These are phyloP conservation scores for Candida xyloterini DNA, from an alignment of 805 yeast species.

Conservation along the genomic window DNA sequence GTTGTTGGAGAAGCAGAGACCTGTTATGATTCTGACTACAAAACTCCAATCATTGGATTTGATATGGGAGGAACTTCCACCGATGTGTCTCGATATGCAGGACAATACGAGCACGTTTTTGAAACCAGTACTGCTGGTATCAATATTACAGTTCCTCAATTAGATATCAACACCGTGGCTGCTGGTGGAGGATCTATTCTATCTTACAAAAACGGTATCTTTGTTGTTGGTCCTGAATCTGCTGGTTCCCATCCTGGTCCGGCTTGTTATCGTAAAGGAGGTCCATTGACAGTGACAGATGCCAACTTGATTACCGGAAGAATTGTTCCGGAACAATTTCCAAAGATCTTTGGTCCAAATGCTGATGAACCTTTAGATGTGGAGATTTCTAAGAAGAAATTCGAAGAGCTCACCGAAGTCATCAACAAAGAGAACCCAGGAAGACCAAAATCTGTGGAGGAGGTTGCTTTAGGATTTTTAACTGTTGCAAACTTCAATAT, in stretches of 20 bases:
- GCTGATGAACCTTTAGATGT: constrained; percentile 9
- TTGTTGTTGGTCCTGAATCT: constrained; percentile 11
- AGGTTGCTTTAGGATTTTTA: constrained; percentile 74
- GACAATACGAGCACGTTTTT: constrained; percentile 31
- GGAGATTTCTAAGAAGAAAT: constrained; percentile 7
- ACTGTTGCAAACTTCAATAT: constrained; percentile 79
- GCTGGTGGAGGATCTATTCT: constrained; percentile 12
- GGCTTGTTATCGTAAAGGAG: constrained; percentile 10
- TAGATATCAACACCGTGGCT: constrained; percentile 26
- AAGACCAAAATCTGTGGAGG: constrained; percentile 47
- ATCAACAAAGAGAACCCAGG: constrained; percentile 45
- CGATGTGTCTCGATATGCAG: constrained; percentile 35
- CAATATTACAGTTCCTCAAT: constrained; percentile 36
- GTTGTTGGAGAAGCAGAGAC: constrained; percentile 57
- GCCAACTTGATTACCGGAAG: constrained; percentile 11
- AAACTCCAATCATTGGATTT: constrained; percentile 31
- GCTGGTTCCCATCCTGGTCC: constrained; percentile 12
- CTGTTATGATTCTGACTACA: constrained; percentile 39
- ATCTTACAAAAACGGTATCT: constrained; percentile 9
- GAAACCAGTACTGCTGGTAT: constrained; percentile 35
- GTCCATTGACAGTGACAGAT: constrained; percentile 10
- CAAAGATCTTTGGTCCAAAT: constrained; percentile 9
- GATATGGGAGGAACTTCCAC: constrained; percentile 41
- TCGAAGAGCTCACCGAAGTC: constrained; percentile 41
- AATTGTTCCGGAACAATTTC: constrained; percentile 12